These are phyloP conservation scores for Polytrichum commune DNA, from an alignment of 225 moss, liverwort and hornwort genomes.

Conservation along the genomic window DNA sequence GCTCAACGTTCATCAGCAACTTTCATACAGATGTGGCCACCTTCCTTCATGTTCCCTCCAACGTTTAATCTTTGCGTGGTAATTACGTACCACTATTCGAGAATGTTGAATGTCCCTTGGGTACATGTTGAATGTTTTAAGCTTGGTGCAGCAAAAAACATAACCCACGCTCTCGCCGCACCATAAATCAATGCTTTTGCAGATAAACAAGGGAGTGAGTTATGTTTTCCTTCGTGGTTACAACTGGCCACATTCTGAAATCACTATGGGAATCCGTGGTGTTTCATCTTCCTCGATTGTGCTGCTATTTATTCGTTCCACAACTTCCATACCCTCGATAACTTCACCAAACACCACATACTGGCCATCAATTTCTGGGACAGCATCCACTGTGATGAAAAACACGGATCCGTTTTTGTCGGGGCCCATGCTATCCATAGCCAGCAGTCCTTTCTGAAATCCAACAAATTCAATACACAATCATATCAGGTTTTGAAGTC, in stretches of 20 bases:
- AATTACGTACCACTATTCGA: conserved; percentile 3
- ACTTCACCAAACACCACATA: conserved; percentile 79
- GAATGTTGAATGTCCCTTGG: not conserved
- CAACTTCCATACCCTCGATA: conserved; percentile 73
- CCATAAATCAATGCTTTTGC: not conserved
- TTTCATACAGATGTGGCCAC: not conserved
- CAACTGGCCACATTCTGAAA: conserved; percentile 62
- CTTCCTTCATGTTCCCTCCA: conserved; percentile 17
- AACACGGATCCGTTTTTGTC: conserved; percentile 64
- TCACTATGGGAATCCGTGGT: conserved; percentile 43
- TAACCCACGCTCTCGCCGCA: not conserved
- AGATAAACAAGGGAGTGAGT: conserved; percentile 2
- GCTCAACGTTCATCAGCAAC: conserved; percentile 15
- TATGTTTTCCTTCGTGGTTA: conserved; percentile 21
- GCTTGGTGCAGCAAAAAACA: not conserved
- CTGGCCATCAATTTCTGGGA: conserved; percentile 63
- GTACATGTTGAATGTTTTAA: not conserved
- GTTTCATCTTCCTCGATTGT: conserved; percentile 33
- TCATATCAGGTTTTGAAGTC: no score
- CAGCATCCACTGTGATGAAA: conserved; percentile 64
- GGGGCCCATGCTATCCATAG: conserved; percentile 68
- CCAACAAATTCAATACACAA: not conserved
- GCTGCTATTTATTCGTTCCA: conserved; percentile 64
- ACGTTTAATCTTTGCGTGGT: conserved; percentile 1
- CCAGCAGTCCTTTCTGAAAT: conserved; percentile 62